Base-by-base conservation (phyloP, 2,329 filamentous ascomycete genomes). In the Penicillium rolfsii region DNA sequence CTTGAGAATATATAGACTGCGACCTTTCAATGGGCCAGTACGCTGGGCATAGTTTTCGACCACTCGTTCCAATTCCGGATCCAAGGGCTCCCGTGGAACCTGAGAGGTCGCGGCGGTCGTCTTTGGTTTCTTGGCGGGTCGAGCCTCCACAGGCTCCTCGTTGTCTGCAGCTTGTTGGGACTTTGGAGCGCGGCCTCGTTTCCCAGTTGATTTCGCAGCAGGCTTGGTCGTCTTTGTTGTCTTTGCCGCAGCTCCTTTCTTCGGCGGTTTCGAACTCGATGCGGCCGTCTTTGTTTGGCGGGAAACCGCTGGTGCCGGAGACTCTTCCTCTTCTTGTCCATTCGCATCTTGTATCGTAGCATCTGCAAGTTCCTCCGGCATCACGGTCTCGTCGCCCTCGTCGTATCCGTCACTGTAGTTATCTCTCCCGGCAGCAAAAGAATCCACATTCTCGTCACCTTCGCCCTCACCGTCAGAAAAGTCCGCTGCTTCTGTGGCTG, bases 1-100 rank as follows among this genome's bases (percentile, higher is more conserved):
- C 61, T 82, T 80, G 50, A 84, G 74, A 52, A 84, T 83, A 63
- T 82, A 80, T 3, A 83, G 71, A 48, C 82, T 81, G 60, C 79
- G 78, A 46, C 78, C 79, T 56, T 80, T 82, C 52, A 79, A 74
- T 22, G 82, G 82, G 12, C 77, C 77, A 14, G 74, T 75, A 54
- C 78, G 73, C 48, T 76, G 78, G 58, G 74, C 75, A 46, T 81
- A 77, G 49, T 78, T 77, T 57, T 80, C 77, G 19, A 81, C 76
- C 22, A 80, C 73, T 43, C 75, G 71, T 52, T 79, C 73, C 38
- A 81, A 61, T 45, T 80, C 75, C 5, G 75, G 77, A 59, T 70
- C 73, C 60, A 67, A 65, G 38, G 61, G 69, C 53, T 71, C 58
- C 22, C 72, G 73, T 12, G 64, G 57, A 19, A 66, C 63, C 57